Conservation (phyloP, 2,329 filamentous ascomycete species). For the Xylariaceae sp. region DNA sequence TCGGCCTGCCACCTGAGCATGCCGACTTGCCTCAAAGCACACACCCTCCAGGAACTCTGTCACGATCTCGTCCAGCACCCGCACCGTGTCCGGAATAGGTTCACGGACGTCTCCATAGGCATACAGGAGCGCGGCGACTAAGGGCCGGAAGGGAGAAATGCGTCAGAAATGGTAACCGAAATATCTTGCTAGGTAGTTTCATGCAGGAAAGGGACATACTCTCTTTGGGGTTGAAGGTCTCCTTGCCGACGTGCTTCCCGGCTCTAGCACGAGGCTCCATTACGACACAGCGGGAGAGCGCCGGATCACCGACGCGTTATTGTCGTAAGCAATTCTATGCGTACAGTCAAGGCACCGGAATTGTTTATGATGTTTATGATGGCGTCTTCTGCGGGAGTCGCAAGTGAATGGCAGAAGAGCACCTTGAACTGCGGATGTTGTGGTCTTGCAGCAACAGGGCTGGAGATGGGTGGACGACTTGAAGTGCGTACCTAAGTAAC, state of each 20-base stretch:
- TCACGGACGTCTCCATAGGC: conserved; percentile 74
- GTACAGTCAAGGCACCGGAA: neutral
- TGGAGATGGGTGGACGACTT: too few species aligned
- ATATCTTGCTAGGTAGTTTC: neutral
- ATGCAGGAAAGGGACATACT: conserved; percentile 44
- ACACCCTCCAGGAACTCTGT: conserved; percentile 96
- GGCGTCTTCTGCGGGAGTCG: neutral
- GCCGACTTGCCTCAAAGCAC: conserved; percentile 81
- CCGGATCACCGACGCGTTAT: neutral
- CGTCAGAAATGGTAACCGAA: conserved; percentile 14
- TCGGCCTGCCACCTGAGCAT: conserved; percentile 79
- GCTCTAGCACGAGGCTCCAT: conserved; percentile 75
- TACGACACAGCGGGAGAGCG: conserved; percentile 5
- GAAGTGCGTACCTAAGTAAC: too few species aligned
- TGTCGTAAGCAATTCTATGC: neutral
- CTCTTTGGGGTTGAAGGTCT: conserved; percentile 72
- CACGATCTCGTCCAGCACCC: conserved; percentile 88
- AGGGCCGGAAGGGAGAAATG: conserved; percentile 6
- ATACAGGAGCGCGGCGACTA: conserved; percentile 71
- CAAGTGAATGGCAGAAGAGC: neutral
- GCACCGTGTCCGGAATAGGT: conserved; percentile 78
- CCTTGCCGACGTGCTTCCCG: conserved; percentile 75
- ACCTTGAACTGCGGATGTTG: neutral
- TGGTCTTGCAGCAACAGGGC: conserved; percentile 1
- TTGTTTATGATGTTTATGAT: neutral